A percentile compares a stretch with the other conserved stretches of the same genome.
Evolutionary conservation across 2,329 filamentous ascomycete genomes (phyloP).

Genomic region (Venturia carpophila): DNA sequence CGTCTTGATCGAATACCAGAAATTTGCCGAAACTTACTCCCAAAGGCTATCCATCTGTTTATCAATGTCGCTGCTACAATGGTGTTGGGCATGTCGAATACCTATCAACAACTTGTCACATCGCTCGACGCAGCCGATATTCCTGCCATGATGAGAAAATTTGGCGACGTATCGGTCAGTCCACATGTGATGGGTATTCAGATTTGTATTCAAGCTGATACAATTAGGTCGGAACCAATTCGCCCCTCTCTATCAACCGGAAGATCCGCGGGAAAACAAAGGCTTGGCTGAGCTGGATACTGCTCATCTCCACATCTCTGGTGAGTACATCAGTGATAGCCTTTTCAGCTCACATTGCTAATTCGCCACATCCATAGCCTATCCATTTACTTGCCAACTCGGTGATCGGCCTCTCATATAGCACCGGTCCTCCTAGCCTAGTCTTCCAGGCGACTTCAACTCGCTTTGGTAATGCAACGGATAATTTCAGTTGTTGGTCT

Average conservation of each 20-base stretch:
- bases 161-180: slow-evolving; percentile 25
- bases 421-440: slow-evolving; percentile 22
- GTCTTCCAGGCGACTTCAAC: slow-evolving; percentile 17
- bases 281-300: slow-evolving; percentile 27
- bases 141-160: slow-evolving; percentile 25
- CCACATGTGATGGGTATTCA: too few relatives aligned
- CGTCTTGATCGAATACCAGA: not conserved
- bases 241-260: slow-evolving; percentile 28
- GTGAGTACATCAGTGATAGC: not conserved
- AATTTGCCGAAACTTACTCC: not conserved
- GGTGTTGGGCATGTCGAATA: slow-evolving; percentile 29
- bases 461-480: slow-evolving; percentile 4
- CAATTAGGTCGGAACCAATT: slow-evolving; percentile 26
- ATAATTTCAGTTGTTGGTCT: slow-evolving; percentile 15
- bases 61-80: slow-evolving; percentile 29
- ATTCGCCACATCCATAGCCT: slow-evolving; percentile 21
- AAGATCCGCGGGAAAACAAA: slow-evolving; percentile 23
- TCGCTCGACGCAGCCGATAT: slow-evolving; percentile 25
- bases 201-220: too few relatives aligned
- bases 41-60: slow-evolving; percentile 21
- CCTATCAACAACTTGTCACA: slow-evolving; percentile 29
- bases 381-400: slow-evolving; percentile 29
- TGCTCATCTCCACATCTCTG: slow-evolving; percentile 23
- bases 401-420: slow-evolving; percentile 22
- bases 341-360: not conserved